phyloP scores from a whole-genome alignment of 331 rosid genomes.

The Pyracantha coccinea region DNA sequence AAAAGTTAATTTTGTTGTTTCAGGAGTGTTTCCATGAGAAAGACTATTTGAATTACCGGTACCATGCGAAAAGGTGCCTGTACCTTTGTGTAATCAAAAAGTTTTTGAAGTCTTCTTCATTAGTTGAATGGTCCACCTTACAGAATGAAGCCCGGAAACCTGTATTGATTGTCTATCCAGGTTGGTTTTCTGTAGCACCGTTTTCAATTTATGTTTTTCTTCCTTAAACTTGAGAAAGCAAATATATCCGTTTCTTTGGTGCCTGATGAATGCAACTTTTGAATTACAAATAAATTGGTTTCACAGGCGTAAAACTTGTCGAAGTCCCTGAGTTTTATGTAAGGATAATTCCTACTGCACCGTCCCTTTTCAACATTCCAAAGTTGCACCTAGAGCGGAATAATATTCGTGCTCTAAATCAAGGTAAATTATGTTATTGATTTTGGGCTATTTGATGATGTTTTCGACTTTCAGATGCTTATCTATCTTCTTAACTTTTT shows the following conservation, averaged over 20 bases:
- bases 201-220: background rate
- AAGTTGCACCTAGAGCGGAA: slow-evolving; percentile 64
- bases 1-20: slow-evolving; percentile 1
- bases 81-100: slow-evolving; percentile 73
- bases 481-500: slow-evolving; percentile 1
- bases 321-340: slow-evolving; percentile 50
- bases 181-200: slow-evolving; percentile 23
- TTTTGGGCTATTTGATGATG: background rate
- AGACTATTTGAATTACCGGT: slow-evolving; percentile 86
- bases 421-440: slow-evolving; percentile 34
- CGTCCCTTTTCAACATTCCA: slow-evolving; percentile 41
- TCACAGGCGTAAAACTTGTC: slow-evolving; percentile 45
- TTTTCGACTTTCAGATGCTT: slow-evolving; percentile 3
- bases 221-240: background rate
- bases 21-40: slow-evolving; percentile 92
- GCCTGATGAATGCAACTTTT: background rate
- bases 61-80: slow-evolving; percentile 77
- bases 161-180: slow-evolving; percentile 58
- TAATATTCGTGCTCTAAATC: slow-evolving; percentile 51
- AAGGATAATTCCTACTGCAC: slow-evolving; percentile 69
- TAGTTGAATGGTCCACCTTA: slow-evolving; percentile 70
- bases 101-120: slow-evolving; percentile 49
- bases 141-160: slow-evolving; percentile 92
- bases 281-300: background rate
- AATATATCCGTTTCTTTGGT: background rate